Evolutionary conservation across 495 filamentous ascomycete species (phyloP), one percentile per base, ranked within the genome.

Genomic region (Lasiosphaeriaceae sp.): DNA sequence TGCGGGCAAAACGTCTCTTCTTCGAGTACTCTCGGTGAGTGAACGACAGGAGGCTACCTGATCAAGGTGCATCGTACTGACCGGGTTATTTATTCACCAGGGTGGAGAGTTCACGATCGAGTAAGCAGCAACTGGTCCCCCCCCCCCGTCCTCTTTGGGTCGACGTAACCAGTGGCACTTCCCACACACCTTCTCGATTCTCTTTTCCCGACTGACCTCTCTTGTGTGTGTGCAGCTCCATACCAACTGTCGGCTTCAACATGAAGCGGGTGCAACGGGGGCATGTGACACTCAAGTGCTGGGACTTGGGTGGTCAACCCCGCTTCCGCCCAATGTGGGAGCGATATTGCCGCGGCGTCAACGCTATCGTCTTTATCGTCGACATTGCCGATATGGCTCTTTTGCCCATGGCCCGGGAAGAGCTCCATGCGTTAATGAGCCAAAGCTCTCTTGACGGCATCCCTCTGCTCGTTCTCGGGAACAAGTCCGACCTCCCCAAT

Each of bases 251-350:
- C 62, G 94, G 94, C 59, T 97, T 97, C 79, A 97, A 97, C 74
- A 96, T 96, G 83, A 97, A 98, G 82, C 86, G 89, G 58, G 90
- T 98, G 61, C 92, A 97, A 75, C 93, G 93, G 66, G 94, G 94
- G 61, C 94, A 98, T 85, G 94, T 98, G 68, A 97, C 94, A 57
- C 79, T 98, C 70, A 97, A 97, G 79, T 98, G 93, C 70, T 98
- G 94, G 94, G 94, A 98, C 78, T 80, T 98, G 61, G 94, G 94
- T 57, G 94, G 94, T 23, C 94, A 98, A 78, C 93, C 93, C 66
- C 85, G 94, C 60, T 98, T 97, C 75, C 89, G 94, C 61, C 88
- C 90, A 57, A 98, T 98, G 94, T 98, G 94, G 94, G 94, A 97
- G 79, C 81, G 94, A 64, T 98, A 98, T 73, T 98, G 94, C 76